A percentile compares a stretch with the other conserved stretches of the same genome.
Conservation (phyloP, 169 alveolate genomes). For the Ichthyophthirius multifiliis region DNA sequence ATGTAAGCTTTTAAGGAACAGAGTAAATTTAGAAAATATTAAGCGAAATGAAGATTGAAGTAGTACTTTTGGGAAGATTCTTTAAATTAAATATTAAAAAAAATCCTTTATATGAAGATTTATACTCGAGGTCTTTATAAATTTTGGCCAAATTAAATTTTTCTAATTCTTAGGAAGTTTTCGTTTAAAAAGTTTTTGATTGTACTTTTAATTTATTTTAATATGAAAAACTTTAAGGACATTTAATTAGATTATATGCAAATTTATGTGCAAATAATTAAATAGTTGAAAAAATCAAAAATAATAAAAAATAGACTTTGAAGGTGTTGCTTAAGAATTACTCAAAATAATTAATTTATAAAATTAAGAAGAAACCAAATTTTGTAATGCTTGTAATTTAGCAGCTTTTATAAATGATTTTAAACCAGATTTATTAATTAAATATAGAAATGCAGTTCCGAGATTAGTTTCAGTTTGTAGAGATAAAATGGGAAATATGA, state of each 20-base stretch:
- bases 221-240: background rate
- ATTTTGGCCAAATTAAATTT: background rate
- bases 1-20: background rate
- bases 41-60: background rate
- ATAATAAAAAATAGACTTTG: background rate
- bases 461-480: conserved; percentile 55
- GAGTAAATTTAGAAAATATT: background rate
- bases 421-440: conserved; percentile 29
- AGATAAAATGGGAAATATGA: conserved; percentile 75
- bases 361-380: conserved; percentile 24
- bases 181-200: background rate
- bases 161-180: background rate
- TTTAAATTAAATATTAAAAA: background rate
- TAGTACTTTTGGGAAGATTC: background rate
- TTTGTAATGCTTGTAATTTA: conserved; percentile 19
- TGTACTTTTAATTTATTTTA: too few relatives aligned
- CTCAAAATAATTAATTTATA: background rate
- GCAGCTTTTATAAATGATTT: conserved; percentile 22
- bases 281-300: background rate
- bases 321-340: background rate
- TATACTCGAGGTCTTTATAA: background rate
- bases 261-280: background rate
- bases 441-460: conserved; percentile 47
- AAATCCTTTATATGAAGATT: background rate
- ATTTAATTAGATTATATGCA: background rate